A percentile compares a stretch with the other conserved stretches of the same genome.
Conservation (phyloP, 208 protist species). For the Borovskyia barvae region DNA sequence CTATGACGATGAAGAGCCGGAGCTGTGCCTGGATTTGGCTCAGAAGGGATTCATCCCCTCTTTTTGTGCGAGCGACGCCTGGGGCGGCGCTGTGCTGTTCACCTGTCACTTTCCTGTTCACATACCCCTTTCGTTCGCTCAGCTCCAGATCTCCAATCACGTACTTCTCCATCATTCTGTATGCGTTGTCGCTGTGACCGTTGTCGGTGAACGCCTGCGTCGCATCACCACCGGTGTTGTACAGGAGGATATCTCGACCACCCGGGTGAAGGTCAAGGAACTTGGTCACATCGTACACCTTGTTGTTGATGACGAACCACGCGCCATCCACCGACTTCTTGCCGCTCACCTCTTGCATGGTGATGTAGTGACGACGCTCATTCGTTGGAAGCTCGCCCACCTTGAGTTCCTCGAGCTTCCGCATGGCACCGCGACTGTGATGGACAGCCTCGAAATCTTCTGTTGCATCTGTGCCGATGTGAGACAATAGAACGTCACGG, state of each 20-base stretch:
- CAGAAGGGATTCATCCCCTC: slow-evolving; percentile 43
- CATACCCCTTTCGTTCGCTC: slow-evolving; percentile 24
- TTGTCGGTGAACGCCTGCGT: slow-evolving; percentile 70
- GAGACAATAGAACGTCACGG: slow-evolving; percentile 58
- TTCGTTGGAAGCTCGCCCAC: slow-evolving; percentile 41
- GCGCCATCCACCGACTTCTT: slow-evolving; percentile 38
- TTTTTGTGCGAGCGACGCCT: slow-evolving; percentile 4
- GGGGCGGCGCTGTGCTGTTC: neutral
- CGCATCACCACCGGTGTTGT: slow-evolving; percentile 66
- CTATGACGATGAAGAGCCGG: slow-evolving; percentile 35
- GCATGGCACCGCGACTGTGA: slow-evolving; percentile 54
- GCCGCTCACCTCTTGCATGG: slow-evolving; percentile 26
- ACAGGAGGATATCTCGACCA: slow-evolving; percentile 70
- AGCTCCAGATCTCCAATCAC: slow-evolving; percentile 50
- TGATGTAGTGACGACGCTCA: slow-evolving; percentile 38
- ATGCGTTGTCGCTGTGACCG: slow-evolving; percentile 53
- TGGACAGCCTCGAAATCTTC: slow-evolving; percentile 67
- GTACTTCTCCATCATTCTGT: slow-evolving; percentile 57
- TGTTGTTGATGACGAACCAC: slow-evolving; percentile 85
- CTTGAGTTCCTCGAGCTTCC: slow-evolving; percentile 41
- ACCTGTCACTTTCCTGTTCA: slow-evolving; percentile 19
- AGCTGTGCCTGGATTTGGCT: slow-evolving; percentile 50
- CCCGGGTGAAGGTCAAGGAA: slow-evolving; percentile 83
- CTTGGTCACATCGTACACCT: slow-evolving; percentile 76
- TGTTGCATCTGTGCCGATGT: slow-evolving; percentile 73